Base-by-base conservation (phyloP, 164 flowering plant species). In the Dillenia suffruticosa region DNA sequence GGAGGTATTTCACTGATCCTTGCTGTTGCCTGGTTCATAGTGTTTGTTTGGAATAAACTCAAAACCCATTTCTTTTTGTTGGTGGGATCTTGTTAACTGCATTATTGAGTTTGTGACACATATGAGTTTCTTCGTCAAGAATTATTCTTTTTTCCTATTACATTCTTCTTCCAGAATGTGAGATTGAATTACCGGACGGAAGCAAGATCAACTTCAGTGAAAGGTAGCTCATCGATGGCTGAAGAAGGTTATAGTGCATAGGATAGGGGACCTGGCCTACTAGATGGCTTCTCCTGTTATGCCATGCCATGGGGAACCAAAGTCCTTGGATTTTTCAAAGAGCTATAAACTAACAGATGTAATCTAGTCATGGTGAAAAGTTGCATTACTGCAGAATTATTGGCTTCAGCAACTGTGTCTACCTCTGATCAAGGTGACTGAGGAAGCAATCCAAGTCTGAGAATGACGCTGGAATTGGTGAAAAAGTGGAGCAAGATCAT, bases 151-250 rank as follows among this genome's bases (percentile, higher is more conserved):
- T 59, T 62, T 14, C 14, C 32, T 46, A 8, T 26, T 49, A 14
- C 26, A 51, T 64, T n/a, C 45, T 56, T 44, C 54, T 43, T 68
- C 44, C 82, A 88, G 94, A 74, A 77, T 69, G 97, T 88, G 61
- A 83, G 80, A 73, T 84, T 82, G 26, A 83, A 84, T 58, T 86
- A 81, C 75, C 73, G 61, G 62, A 63, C 59, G 54, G 69, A 51
- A 59, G 68, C 71, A 44, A 67, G 52, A 13, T 46, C 77, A 16
- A 61, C 65, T 44, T 63, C 72, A 4, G 71, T 68, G 57, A 66
- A 72, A 66, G 73, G 57, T 58, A 48, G 40, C 57, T 12, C 9
- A 2, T 46, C 56, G 44, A 47, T 56, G 51, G 12, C 60, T 67
- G 46, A 16, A 57, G 46, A 60, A 50, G 46, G 51, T 22, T 24